Evolutionary conservation across 352 stramenopile genomes (phyloP), one percentile per base, ranked within the genome.

Genomic region (Globisporangium heterothallicum): DNA sequence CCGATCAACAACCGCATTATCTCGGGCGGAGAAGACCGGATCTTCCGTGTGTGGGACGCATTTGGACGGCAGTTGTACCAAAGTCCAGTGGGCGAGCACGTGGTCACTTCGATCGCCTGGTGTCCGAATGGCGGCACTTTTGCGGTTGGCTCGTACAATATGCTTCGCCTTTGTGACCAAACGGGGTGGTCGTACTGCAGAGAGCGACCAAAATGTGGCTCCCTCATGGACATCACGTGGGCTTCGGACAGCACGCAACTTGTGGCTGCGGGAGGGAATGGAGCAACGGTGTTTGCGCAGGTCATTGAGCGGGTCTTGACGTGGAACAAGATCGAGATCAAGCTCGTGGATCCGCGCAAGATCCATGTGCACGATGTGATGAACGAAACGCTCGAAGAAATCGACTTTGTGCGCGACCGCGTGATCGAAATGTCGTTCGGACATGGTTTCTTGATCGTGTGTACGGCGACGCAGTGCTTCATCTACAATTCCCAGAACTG

Each of bases 341-440:
- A 69, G 40, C 67, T 93, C 6, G 74, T 91, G 24, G 79, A 88
- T 22, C 84, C 87, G 1, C 70, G 81, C 34, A 96, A 96, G 63
- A 92, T 98, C 35, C 66, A 88, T 34, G 77, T 97, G 7, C 78
- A 92, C 45, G 87, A 98, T 48, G 77, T 94, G 0, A 69, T 92
- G 56, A 91, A 88, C 53, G 92, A 97, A 56, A 94, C 83, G 3
- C 68, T 94, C 13, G 92, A 98, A 48, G 79, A 94, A 44, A 78
- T 98, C 18, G 89, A 97, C 53, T 97, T 97, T 64, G 74, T 79
- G 8, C 78, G 88, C 7, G 84, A 97, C 49, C 80, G 88, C 21
- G 84, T 98, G 13, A 90, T 98, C 49, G 86, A 97, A 27, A 96
- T 98, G 78, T 85, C 84, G 13, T 84, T 98, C 29, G 89, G 75